These are phyloP conservation scores for Dalechampia spathulata DNA, from an alignment of 441 rosid genomes.

Conservation along the genomic window DNA sequence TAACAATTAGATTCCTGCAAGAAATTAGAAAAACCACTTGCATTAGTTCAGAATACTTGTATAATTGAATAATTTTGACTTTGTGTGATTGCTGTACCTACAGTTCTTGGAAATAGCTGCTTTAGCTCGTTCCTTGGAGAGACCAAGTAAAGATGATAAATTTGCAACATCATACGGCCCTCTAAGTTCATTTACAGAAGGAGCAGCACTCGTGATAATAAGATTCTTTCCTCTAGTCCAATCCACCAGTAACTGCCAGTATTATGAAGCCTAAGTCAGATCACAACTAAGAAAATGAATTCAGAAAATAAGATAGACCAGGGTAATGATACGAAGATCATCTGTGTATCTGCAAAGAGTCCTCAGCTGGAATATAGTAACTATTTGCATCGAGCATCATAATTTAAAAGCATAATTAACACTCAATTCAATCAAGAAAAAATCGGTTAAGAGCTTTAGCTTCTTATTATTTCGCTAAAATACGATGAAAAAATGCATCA, in stretches of 20 bases:
- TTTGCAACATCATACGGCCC: slow-evolving; percentile 88
- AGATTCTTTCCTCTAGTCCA: slow-evolving; percentile 82
- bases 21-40: background rate
- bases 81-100: slow-evolving; percentile 55
- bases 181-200: slow-evolving; percentile 69
- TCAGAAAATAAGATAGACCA: no score
- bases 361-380: no score
- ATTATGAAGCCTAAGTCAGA: no score
- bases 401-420: no score
- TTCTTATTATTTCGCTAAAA: no score
- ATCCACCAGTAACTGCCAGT: slow-evolving; percentile 64
- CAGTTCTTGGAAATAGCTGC: slow-evolving; percentile 72
- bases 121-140: slow-evolving; percentile 64
- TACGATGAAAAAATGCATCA: no score
- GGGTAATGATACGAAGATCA: no score
- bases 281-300: no score
- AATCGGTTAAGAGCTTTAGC: no score
- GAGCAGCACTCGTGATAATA: slow-evolving; percentile 62
- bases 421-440: no score
- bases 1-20: slow-evolving; percentile 55
- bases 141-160: slow-evolving; percentile 63
- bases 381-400: no score
- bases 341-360: no score
- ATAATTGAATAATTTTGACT: background rate
- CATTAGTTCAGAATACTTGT: slow-evolving; percentile 4